Evolutionary conservation across 2,329 filamentous ascomycete genomes (phyloP), one percentile per base, ranked within the genome.

Genomic region (Colletotrichum spinosum): DNA sequence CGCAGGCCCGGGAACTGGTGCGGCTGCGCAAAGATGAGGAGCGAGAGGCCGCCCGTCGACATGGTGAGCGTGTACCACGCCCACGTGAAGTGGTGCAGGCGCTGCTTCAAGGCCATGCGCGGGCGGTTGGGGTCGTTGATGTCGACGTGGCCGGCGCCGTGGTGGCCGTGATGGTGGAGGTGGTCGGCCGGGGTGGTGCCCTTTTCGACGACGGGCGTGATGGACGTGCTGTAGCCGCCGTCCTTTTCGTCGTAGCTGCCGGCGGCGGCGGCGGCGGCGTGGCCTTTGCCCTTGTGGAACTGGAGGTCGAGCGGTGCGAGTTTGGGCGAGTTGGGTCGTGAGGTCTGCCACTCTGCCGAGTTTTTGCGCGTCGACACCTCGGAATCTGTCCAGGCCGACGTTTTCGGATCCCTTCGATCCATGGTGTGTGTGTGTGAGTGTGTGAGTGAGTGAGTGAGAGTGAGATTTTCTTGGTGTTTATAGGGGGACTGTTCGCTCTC

Each of bases 31-130:
- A 81, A 81, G 48, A 94, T 82, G 13, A 93, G 82, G 3, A 90
- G 76, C 0, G 90, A 86, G 2, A 94, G 76, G 0, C 90, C 90
- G 39, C 91, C 91, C 0, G 90, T 92, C 52, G 88, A 91, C 91
- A 93, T 93, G 2, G 90, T 89, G 38, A 88, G 80, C 2, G 90
- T 91, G 76, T 90, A 94, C 90, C 90, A 93, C 15, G 88, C 88
- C 89, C 88, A 90, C 1, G 87, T 90, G 72, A 90, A 89, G 76
- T 90, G 87, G 50, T 82, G 77, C 34, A 88, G 75, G 4, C 85
- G 77, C 59, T 82, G 71, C 57, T 79, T 78, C 17, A 86, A 61
- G 4, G 75, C 71, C 2, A 85, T 70, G 55, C 76, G 79, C 3
- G 76, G 78, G 13, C 76, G 75, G 51, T 69, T 69, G 33, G 67